Evolutionary conservation across 2,329 filamentous ascomycete species (phyloP), one percentile per base, ranked within the genome.

Genomic region (Xylogone sp.): DNA sequence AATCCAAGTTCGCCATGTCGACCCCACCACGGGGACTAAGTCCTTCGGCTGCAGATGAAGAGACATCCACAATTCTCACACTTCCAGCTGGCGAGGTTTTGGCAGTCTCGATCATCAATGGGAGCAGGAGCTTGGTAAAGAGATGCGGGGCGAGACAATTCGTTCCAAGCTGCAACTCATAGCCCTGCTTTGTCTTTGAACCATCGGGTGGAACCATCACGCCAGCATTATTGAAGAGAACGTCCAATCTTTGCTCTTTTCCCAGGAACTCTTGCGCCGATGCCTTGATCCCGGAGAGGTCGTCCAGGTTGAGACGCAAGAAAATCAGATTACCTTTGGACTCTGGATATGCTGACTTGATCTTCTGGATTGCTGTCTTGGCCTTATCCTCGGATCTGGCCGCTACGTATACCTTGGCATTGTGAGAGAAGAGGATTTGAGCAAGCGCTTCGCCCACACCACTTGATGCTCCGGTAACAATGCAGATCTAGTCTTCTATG

Each of bases 371-470:
- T 3, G 72, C 71, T 7, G 49, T 56, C 16, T 56, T 53, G 1
- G 69, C 67, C 55, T 74, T 75, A 4, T 65, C 60, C 46, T 68
- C 60, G 1, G 68, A 70, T 20, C 75, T 70, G 2, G 68, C 71
- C 12, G 69, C 68, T 19, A 76, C 56, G 56, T 74, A 77, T 34
- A 77, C 70, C 46, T 67, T 74, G 29, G 69, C 75, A 53, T 71
- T 69, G 31, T 69, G 65, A 21, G 58, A 55, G 58, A 72, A 75
- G 34, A 75, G 69, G 42, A 74, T 68, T 21, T 62, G 58, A 13
- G 66, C 63, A 0, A 73, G 58, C 34, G 71, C 66, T 49, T 69
- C 65, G 49, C 73, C 72, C 3, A 75, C 57, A 3, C 72, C 73
- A 2, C 65, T 64, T 47, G 63, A 59, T 27, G 63, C 59, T 12